A percentile compares a stretch with the other conserved stretches of the same genome.
Conservation (phyloP, 192 early-diverging fungal genomes). For the Backusella tarrabulga region DNA sequence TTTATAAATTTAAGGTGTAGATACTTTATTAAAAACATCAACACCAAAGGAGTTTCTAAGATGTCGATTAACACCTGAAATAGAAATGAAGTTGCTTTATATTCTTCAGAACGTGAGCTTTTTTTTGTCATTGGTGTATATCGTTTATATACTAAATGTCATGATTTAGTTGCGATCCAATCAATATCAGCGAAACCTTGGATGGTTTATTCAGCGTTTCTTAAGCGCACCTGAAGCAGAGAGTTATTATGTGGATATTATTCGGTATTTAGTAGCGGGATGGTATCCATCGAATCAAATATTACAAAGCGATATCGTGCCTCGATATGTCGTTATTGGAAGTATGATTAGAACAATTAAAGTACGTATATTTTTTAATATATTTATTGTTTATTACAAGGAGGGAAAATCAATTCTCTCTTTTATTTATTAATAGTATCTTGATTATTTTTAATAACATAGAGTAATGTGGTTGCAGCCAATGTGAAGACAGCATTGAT, state of each 20-base stretch:
- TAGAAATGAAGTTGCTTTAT: conserved; percentile 64
- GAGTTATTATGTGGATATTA: conserved; percentile 61
- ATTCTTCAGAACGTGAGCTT: conserved; percentile 60
- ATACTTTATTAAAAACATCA: conserved; percentile 54
- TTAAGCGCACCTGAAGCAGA: conserved; percentile 58
- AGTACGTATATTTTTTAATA: conserved; percentile 19
- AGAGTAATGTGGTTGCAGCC: conserved; percentile 57
- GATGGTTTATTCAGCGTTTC: conserved; percentile 67
- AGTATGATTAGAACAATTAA: conserved; percentile 56
- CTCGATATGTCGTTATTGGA: conserved; percentile 68
- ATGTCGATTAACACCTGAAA: conserved; percentile 61
- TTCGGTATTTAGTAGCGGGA: conserved; percentile 70
- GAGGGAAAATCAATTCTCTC: background rate
- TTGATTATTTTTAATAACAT: background rate
- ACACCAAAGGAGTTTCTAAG: conserved; percentile 61
- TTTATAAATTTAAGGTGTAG: conserved; percentile 34
- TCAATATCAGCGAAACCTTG: conserved; percentile 55
- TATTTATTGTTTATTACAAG: background rate
- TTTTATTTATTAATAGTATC: background rate
- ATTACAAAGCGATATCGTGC: conserved; percentile 66
- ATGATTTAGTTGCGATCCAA: conserved; percentile 41
- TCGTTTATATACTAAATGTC: background rate
- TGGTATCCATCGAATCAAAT: conserved; percentile 74
- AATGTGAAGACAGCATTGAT: conserved; percentile 74
- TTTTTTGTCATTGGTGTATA: background rate